Percentiles rank a stretch among this genome's conserved stretches.
phyloP scores from a whole-genome alignment of 2,329 filamentous ascomycete genomes.

The Verticillium isaacii region DNA sequence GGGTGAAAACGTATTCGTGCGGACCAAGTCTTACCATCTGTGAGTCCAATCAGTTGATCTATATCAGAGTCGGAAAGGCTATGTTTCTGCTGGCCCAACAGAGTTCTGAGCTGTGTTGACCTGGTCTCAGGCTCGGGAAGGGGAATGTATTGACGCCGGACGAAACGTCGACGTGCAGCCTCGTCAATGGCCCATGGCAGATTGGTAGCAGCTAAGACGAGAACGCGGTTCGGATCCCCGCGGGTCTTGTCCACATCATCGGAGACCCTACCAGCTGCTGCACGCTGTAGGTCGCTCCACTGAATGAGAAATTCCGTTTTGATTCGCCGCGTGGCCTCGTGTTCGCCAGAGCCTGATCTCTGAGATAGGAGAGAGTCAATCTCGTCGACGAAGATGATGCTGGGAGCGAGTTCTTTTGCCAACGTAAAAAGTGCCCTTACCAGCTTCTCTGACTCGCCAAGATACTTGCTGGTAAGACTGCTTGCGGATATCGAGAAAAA shows the following conservation, averaged over 20 bases:
- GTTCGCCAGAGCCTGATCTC: constrained; percentile 76
- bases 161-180: constrained; percentile 84
- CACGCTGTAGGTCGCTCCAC: constrained; percentile 90
- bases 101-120: constrained; percentile 69
- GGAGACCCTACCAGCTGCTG: constrained; percentile 78
- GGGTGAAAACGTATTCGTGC: not conserved
- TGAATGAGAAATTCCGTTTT: constrained; percentile 98
- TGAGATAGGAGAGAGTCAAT: constrained; percentile 91
- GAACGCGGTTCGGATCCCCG: constrained; percentile 80
- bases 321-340: constrained; percentile 88
- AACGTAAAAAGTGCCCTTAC: constrained; percentile 86
- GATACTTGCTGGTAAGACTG: constrained; percentile 90
- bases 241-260: constrained; percentile 60
- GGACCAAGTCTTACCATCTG: constrained; percentile 60
- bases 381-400: constrained; percentile 97
- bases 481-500: constrained; percentile 98
- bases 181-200: constrained; percentile 97
- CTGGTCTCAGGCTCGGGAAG: constrained; percentile 82
- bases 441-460: constrained; percentile 94
- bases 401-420: constrained; percentile 85
- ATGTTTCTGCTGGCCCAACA: constrained; percentile 86
- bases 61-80: constrained; percentile 69
- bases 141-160: constrained; percentile 92
- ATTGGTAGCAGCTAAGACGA: constrained; percentile 94
- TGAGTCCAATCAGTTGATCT: constrained; percentile 67